A percentile compares a stretch with the other conserved stretches of the same genome.
Evolutionary conservation across 768 basidiomycete species (phyloP).

Genomic region (Lyophyllum atratum): DNA sequence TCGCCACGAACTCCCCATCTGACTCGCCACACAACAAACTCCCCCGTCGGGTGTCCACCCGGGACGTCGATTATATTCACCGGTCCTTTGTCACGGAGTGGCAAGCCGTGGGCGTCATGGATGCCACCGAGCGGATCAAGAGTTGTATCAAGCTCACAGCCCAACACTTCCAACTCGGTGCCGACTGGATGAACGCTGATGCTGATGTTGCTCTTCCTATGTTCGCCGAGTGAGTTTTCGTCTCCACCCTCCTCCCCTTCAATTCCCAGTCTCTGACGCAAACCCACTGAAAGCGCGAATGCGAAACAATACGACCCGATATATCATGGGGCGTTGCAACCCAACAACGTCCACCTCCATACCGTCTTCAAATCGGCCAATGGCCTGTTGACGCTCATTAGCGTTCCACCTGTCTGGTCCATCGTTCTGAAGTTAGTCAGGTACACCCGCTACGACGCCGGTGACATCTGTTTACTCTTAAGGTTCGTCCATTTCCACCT

Average conservation of each 20-base stretch:
- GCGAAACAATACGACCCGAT: constrained; percentile 58
- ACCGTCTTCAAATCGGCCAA: constrained; percentile 61
- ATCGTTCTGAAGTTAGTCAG: constrained; percentile 74
- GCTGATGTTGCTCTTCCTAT: constrained; percentile 73
- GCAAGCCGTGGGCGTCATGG: constrained; percentile 42
- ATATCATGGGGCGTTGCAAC: constrained; percentile 49
- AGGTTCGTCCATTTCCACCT: constrained; percentile 39
- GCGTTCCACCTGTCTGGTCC: constrained; percentile 72
- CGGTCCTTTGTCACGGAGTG: constrained; percentile 63
- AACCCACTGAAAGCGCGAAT: constrained; percentile 19
- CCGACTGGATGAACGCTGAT: constrained; percentile 80
- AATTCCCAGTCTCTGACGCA: too few relatives aligned
- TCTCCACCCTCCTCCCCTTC: background rate
- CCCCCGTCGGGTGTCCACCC: constrained; percentile 51
- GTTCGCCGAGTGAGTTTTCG: constrained; percentile 54
- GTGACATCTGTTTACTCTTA: constrained; percentile 69
- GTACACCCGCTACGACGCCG: constrained; percentile 62
- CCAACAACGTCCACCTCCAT: constrained; percentile 52
- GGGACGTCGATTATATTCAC: constrained; percentile 69
- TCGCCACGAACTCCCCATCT: constrained; percentile 15
- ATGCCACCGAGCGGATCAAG: constrained; percentile 57
- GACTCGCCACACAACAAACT: constrained; percentile 27
- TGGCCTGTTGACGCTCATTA: constrained; percentile 49
- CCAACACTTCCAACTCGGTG: constrained; percentile 45
- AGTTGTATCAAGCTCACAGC: constrained; percentile 61